phyloP scores from a whole-genome alignment of 768 basidiomycete genomes.

The Sporobolomyces pararoseus region DNA sequence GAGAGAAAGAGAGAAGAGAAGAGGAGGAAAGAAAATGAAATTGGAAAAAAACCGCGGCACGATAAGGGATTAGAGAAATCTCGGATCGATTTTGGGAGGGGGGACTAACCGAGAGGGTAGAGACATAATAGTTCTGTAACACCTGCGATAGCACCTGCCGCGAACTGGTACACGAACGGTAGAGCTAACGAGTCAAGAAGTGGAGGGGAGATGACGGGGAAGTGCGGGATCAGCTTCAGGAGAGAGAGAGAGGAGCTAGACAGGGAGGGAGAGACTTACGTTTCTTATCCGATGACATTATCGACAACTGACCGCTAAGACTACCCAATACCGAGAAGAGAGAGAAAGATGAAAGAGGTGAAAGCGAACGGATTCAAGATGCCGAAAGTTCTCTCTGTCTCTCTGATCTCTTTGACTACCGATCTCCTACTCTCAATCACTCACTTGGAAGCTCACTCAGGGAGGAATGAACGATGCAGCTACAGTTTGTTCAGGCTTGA shows the following conservation, averaged over 20 bases:
- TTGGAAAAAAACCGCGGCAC: not conserved
- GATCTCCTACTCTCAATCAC: not conserved
- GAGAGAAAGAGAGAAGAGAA: not conserved
- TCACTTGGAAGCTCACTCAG: not conserved
- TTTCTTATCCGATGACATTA: slow-evolving; percentile 23
- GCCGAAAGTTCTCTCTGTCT: not conserved
- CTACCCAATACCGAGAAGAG: not conserved
- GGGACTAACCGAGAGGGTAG: slow-evolving; percentile 73
- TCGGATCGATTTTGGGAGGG: not conserved
- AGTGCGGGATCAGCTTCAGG: not conserved
- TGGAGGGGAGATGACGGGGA: not conserved
- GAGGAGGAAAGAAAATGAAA: not conserved
- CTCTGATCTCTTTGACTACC: not conserved
- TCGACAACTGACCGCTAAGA: not conserved
- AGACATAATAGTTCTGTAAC: slow-evolving; percentile 61
- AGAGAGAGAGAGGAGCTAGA: not conserved
- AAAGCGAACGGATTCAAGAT: too few species aligned
- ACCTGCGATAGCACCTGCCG: slow-evolving; percentile 93
- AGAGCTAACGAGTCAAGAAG: too few species aligned
- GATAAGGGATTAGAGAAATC: slow-evolving; percentile 3
- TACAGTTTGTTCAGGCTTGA: slow-evolving; percentile 5
- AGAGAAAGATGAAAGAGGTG: not conserved
- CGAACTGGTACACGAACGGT: slow-evolving; percentile 66
- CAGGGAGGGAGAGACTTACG: slow-evolving; percentile 2
- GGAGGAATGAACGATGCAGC: slow-evolving; percentile 17